phyloP scores from a whole-genome alignment of 176 grass and related monocot species.

The Zizania latifolia region DNA sequence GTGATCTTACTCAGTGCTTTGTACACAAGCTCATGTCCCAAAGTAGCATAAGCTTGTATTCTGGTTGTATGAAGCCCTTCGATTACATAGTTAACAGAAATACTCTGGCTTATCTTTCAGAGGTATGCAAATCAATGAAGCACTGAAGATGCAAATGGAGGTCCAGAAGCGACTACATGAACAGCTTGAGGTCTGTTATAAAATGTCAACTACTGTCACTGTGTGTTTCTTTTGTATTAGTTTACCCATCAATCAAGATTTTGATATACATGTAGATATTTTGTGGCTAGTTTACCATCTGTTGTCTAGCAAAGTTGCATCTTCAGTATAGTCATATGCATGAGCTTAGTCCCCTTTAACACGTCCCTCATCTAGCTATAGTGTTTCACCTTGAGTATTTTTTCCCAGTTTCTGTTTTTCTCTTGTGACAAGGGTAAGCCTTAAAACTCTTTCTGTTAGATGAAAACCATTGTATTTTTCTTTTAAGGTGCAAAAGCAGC shows the following conservation, averaged over 20 bases:
- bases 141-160: constrained; percentile 96
- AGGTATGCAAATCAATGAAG: constrained; percentile 72
- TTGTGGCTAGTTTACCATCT: not conserved
- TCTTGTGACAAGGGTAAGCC: not conserved
- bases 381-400: not conserved
- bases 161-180: constrained; percentile 95
- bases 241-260: not conserved
- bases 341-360: not conserved
- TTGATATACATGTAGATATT: not conserved
- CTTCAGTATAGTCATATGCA: not conserved
- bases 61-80: not conserved
- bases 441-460: not conserved
- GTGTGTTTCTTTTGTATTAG: not conserved
- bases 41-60: not conserved
- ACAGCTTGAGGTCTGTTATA: constrained; percentile 75
- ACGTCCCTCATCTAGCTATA: not conserved
- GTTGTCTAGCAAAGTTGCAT: not conserved
- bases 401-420: not conserved
- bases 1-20: constrained; percentile 20
- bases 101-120: constrained; percentile 45
- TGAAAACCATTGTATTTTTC: not conserved
- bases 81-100: constrained; percentile 1
- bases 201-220: not conserved
- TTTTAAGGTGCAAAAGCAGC: constrained; percentile 86
- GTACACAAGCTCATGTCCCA: not conserved